These are phyloP conservation scores for Parasarocladium wereldwijsianum DNA, from an alignment of 2,329 filamentous ascomycete species.

Conservation along the genomic window DNA sequence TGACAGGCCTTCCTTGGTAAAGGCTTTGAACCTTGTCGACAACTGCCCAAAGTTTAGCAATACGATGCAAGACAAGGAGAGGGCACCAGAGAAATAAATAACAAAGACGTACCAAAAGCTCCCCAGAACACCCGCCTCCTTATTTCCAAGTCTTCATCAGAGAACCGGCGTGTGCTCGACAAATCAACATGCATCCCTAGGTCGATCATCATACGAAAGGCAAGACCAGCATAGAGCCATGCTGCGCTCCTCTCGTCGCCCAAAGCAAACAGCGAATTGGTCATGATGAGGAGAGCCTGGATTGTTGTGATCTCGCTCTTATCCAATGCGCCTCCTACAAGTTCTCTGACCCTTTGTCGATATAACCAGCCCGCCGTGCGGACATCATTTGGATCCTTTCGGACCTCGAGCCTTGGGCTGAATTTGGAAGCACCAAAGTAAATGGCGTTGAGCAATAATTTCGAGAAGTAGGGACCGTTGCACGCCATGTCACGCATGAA, in stretches of 20 bases:
- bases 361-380: conserved; percentile 33
- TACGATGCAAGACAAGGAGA: not conserved
- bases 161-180: conserved; percentile 15
- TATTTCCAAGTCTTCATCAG: conserved; percentile 29
- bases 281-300: conserved; percentile 36
- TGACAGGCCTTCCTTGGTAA: conserved; percentile 37
- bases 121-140: conserved; percentile 29
- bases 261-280: conserved; percentile 32
- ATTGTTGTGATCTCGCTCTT: conserved; percentile 37
- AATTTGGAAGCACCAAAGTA: conserved; percentile 31
- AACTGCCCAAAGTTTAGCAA: conserved; percentile 9
- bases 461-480: conserved; percentile 39
- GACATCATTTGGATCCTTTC: conserved; percentile 27
- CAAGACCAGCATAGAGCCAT: conserved; percentile 43
- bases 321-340: conserved; percentile 30
- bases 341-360: conserved; percentile 26
- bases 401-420: conserved; percentile 27
- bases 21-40: conserved; percentile 38
- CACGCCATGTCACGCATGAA: conserved; percentile 40
- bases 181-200: conserved; percentile 34
- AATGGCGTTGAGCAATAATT: conserved; percentile 39
- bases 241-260: conserved; percentile 35
- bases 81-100: conserved; percentile 7
- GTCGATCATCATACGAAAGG: conserved; percentile 40
- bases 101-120: conserved; percentile 18